Evolutionary conservation across 2,329 filamentous ascomycete genomes (phyloP).

Genomic region (Dissoconium aciculare): DNA sequence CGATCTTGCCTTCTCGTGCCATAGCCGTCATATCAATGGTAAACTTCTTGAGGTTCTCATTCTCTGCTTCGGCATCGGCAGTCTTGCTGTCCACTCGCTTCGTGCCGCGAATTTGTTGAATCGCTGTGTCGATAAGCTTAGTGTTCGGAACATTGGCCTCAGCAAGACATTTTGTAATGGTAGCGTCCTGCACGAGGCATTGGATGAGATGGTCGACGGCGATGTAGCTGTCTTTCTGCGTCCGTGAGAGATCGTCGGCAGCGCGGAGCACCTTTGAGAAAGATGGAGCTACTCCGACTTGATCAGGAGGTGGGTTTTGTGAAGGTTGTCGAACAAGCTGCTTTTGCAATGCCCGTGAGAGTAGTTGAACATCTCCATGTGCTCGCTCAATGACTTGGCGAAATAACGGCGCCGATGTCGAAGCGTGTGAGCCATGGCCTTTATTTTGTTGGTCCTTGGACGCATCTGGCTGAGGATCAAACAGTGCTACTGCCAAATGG

Average conservation of each 20-base stretch:
- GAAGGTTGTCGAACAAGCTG: conserved; percentile 76
- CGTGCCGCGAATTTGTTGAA: conserved; percentile 81
- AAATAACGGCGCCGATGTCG: conserved; percentile 60
- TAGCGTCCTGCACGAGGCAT: conserved; percentile 62
- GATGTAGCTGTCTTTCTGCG: conserved; percentile 92
- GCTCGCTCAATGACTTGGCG: conserved; percentile 88
- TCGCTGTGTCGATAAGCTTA: conserved; percentile 80
- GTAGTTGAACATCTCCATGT: conserved; percentile 77
- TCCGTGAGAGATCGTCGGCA: conserved; percentile 80
- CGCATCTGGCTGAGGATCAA: conserved; percentile 56
- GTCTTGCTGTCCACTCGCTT: conserved; percentile 91
- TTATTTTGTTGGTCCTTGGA: conserved; percentile 65
- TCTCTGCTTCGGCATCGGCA: conserved; percentile 80
- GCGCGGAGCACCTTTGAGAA: conserved; percentile 72
- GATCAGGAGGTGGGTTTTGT: conserved; percentile 87
- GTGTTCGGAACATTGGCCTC: conserved; percentile 84
- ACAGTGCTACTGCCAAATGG: conserved; percentile 71
- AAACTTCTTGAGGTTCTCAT: conserved; percentile 94
- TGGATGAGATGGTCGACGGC: conserved; percentile 90
- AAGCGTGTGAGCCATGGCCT: conserved; percentile 49
- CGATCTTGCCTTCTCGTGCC: conserved; percentile 77
- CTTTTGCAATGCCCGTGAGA: conserved; percentile 86
- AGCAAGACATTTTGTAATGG: conserved; percentile 57
- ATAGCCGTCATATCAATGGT: conserved; percentile 94
- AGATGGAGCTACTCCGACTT: conserved; percentile 64